These are phyloP conservation scores for Arthrobotrys conoides DNA, from an alignment of 2,329 filamentous ascomycete species.

Conservation along the genomic window DNA sequence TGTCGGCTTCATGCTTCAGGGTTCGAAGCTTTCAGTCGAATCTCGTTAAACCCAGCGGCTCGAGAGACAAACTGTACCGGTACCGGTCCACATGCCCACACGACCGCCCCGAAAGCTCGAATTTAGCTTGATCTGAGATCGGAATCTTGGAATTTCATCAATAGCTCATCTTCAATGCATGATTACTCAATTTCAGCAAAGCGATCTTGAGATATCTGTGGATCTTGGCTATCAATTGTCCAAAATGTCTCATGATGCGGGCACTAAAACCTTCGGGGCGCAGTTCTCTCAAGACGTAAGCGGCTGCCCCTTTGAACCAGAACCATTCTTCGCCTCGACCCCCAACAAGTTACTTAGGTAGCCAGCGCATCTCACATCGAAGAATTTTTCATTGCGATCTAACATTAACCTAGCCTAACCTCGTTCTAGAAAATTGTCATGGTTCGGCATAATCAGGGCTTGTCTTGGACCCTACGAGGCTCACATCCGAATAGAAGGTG, in stretches of 20 bases:
- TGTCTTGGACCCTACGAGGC: conserved; percentile 21
- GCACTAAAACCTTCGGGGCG: conserved; percentile 37
- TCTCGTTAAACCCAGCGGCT: background rate
- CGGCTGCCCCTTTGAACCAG: conserved; percentile 26
- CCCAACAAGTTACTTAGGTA: no score
- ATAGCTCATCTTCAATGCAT: background rate
- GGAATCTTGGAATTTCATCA: background rate
- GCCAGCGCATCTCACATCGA: conserved; percentile 14
- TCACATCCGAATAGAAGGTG: conserved; percentile 1
- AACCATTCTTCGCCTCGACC: background rate
- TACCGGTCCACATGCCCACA: background rate
- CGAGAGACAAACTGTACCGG: background rate
- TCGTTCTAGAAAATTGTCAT: conserved; percentile 34
- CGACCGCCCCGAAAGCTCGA: background rate
- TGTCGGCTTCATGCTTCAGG: no score
- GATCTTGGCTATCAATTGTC: conserved; percentile 14
- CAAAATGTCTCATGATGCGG: conserved; percentile 26
- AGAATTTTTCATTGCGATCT: conserved; percentile 12
- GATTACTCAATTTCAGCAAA: background rate
- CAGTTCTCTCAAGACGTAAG: conserved; percentile 32
- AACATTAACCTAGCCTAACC: conserved; percentile 8
- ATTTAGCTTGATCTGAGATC: background rate
- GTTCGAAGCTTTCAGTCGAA: background rate
- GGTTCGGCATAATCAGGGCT: conserved; percentile 21
- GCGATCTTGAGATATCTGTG: background rate